Evolutionary conservation across 768 basidiomycete species (phyloP), one percentile per base, ranked within the genome.

Genomic region (Myochromella boudieri): DNA sequence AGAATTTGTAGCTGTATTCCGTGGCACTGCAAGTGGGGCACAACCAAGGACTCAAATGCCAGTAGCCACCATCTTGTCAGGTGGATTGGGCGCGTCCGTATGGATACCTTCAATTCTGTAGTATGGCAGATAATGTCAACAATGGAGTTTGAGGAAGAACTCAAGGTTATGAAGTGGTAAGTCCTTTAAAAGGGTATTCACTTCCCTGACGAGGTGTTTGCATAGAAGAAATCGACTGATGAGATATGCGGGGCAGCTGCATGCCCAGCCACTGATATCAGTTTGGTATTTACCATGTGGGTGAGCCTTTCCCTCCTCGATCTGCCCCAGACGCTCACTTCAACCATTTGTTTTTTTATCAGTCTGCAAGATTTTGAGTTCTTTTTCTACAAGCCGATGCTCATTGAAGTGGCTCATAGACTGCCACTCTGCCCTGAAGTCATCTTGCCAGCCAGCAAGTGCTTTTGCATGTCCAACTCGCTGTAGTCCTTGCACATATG

Each of bases 161-260:
- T 14, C 28, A 2, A 54, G 40, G 26, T 47, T 27, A 3, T 33
- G 38, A 14, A 49, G 50, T 44, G 56, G 56, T 39, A 6, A 26
- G 22, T 57, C 28, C 4, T 57, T 37, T n/a, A 57, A 44, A 1
- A 20, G 27, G 3, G 24, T 18, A 37, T 57, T 52, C 2, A 44
- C 50, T 15, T 46, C 37, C 14, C 54, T 37, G 17, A 59, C 37
- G 17, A 59, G 53, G 34, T 59, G 58, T 41, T 59, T 57, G 48
- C 55, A 59, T 5, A 52, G 24, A 25, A 59, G 31, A 34, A 56
- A 59, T 12, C 42, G 46, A 34, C 53, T 56, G 31, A 46, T 46
- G 15, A 51, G 38, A 10, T 51, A 46, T 12, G 44, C 18, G 12
- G 41, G 51, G 42, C 58, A 60, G 45, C 50, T 53, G 40, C 59